These are phyloP conservation scores for Aspergillus texensis DNA, from an alignment of 2,329 filamentous ascomycete species.

Conservation along the genomic window DNA sequence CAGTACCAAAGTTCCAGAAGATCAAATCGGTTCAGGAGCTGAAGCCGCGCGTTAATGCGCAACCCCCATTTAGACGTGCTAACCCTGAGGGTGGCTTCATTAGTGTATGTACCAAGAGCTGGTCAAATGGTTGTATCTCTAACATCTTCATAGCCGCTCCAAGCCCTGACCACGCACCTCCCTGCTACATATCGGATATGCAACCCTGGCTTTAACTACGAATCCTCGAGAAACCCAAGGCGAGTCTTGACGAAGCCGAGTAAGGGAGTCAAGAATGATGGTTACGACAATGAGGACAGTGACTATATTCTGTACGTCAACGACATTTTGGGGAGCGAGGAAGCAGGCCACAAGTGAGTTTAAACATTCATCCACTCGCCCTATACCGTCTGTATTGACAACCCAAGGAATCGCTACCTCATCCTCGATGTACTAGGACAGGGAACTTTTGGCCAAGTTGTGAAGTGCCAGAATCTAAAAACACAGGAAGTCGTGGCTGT, in stretches of 20 bases:
- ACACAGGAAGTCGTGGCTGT: conserved; percentile 98
- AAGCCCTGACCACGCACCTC: conserved; percentile 90
- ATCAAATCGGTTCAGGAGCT: conserved; percentile 73
- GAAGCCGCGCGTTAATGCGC: conserved; percentile 78
- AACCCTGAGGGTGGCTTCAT: conserved; percentile 98
- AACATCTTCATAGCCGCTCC: conserved; percentile 68
- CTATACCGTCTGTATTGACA: conserved; percentile 15
- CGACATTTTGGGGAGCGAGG: conserved; percentile 95
- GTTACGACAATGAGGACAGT: conserved; percentile 98
- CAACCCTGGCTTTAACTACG: conserved; percentile 97
- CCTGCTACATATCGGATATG: conserved; percentile 97
- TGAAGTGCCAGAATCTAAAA: conserved; percentile 98
- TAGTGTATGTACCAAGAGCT: conserved; percentile 65
- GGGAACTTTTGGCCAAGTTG: conserved; percentile 96
- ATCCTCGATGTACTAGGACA: conserved; percentile 97
- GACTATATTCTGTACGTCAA: conserved; percentile 99
- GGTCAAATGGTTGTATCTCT: conserved; percentile 11
- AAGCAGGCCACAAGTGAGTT: conserved; percentile 91
- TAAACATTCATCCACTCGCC: background rate
- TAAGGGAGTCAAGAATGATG: conserved; percentile 98
- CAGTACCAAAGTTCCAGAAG: conserved; percentile 86
- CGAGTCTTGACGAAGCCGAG: conserved; percentile 96
- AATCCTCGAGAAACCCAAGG: conserved; percentile 93
- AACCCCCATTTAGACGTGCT: conserved; percentile 88
- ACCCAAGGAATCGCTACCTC: conserved; percentile 80